Percentiles rank a stretch among this genome's conserved stretches.
phyloP scores from a whole-genome alignment of 441 rosid species.

The Bocquillonia castaneifolia region DNA sequence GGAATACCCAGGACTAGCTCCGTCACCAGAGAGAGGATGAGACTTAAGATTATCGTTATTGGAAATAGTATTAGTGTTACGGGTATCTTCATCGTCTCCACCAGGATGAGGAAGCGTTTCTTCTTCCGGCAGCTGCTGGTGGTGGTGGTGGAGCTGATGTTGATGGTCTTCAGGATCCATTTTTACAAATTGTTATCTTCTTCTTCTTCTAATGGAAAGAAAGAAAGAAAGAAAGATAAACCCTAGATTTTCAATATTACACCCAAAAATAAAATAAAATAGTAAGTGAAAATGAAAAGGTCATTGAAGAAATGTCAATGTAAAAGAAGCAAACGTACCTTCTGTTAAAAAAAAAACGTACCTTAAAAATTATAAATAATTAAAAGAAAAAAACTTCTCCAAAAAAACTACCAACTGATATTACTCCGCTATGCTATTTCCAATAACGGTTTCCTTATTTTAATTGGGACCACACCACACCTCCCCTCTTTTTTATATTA shows the following conservation, averaged over 20 bases:
- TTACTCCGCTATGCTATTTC: too few species aligned
- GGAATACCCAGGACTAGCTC: conserved; percentile 68
- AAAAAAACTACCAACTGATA: too few species aligned
- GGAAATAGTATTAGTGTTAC: conserved; percentile 37
- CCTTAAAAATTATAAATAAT: too few species aligned
- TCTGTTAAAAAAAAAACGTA: too few species aligned
- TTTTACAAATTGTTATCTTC: neutral
- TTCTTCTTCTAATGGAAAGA: neutral
- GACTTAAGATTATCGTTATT: conserved; percentile 43
- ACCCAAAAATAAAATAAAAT: neutral
- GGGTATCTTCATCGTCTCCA: conserved; percentile 29
- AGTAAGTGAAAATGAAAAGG: neutral
- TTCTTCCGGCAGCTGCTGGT: neutral
- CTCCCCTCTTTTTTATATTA: too few species aligned
- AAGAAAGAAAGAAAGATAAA: neutral
- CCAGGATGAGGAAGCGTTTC: conserved; percentile 33
- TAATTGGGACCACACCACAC: too few species aligned
- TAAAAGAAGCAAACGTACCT: too few species aligned
- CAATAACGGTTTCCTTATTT: too few species aligned
- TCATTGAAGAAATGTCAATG: too few species aligned
- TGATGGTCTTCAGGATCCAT: conserved; percentile 48
- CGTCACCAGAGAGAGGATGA: conserved; percentile 55
- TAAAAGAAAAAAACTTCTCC: too few species aligned
- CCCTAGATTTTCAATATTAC: conserved; percentile 8
- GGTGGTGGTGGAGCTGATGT: neutral